These are phyloP conservation scores for Parasitella parasitica DNA, from an alignment of 371 early-diverging fungal genomes.

Conservation along the genomic window DNA sequence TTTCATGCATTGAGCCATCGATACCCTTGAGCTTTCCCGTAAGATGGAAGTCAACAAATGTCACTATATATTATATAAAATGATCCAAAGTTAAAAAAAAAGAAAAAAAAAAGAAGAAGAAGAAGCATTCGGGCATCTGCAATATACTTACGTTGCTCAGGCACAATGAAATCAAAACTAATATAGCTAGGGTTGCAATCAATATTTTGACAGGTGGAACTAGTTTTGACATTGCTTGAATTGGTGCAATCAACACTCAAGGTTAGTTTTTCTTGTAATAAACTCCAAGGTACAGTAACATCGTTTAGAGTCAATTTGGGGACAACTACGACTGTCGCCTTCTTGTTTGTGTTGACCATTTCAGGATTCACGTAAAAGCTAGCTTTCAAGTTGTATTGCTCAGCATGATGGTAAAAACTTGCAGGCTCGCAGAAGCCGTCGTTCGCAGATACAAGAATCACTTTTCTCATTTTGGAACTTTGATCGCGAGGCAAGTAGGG, in stretches of 20 bases:
- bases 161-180: slow-evolving; percentile 33
- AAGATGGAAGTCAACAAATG: slow-evolving; percentile 20
- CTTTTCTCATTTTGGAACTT: background rate
- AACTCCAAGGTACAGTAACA: slow-evolving; percentile 25
- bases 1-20: background rate
- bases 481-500: slow-evolving; percentile 31
- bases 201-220: slow-evolving; percentile 23
- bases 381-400: slow-evolving; percentile 36
- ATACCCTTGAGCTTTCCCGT: slow-evolving; percentile 35
- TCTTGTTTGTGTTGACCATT: slow-evolving; percentile 39
- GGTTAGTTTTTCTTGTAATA: slow-evolving; percentile 38
- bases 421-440: slow-evolving; percentile 42
- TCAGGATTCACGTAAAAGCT: slow-evolving; percentile 51
- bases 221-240: slow-evolving; percentile 25
- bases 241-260: slow-evolving; percentile 32
- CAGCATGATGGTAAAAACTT: slow-evolving; percentile 28
- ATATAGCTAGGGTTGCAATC: slow-evolving; percentile 8
- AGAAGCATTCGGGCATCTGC: too few species aligned
- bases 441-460: slow-evolving; percentile 32
- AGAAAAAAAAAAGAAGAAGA: too few species aligned
- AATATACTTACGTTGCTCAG: slow-evolving; percentile 28
- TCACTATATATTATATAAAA: slow-evolving; percentile 26
- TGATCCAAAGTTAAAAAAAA: too few species aligned
- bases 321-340: slow-evolving; percentile 44
- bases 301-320: slow-evolving; percentile 34